phyloP scores from a whole-genome alignment of 2,329 filamentous ascomycete species.

The Paracorniculantispora psalliotae region DNA sequence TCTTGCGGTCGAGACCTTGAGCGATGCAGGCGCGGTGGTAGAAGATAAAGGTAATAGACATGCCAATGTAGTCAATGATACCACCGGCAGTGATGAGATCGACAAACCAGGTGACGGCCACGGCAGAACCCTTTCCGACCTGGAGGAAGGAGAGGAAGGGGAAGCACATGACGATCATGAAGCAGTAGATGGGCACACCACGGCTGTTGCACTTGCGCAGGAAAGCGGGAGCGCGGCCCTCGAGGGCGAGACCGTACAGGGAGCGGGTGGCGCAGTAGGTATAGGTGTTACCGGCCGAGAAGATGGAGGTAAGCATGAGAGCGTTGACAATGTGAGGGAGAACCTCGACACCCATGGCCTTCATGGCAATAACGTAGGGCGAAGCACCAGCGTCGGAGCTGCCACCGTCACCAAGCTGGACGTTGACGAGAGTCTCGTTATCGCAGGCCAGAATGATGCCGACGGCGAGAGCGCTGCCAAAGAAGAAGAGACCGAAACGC shows the following conservation, averaged over 20 bases:
- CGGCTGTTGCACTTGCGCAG: constrained; percentile 54
- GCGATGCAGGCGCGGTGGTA: constrained; percentile 49
- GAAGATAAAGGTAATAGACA: constrained; percentile 40
- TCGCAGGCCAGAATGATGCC: constrained; percentile 64
- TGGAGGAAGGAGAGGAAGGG: constrained; percentile 50
- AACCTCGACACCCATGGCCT: constrained; percentile 46
- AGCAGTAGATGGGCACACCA: constrained; percentile 58
- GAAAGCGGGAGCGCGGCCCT: constrained; percentile 46
- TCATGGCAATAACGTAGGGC: constrained; percentile 60
- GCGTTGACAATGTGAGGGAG: constrained; percentile 57
- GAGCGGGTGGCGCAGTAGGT: constrained; percentile 47
- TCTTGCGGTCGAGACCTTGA: constrained; percentile 46
- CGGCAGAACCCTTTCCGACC: constrained; percentile 41
- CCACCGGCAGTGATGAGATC: constrained; percentile 53
- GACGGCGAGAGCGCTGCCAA: constrained; percentile 61
- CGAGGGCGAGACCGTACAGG: constrained; percentile 45
- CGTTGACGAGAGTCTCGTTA: constrained; percentile 50
- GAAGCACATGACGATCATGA: constrained; percentile 48
- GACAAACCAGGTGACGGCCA: constrained; percentile 50
- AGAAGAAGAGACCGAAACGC: constrained; percentile 66
- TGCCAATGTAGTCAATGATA: constrained; percentile 59
- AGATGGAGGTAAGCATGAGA: constrained; percentile 38
- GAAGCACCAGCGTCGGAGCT: constrained; percentile 49
- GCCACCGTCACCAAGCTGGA: constrained; percentile 34
- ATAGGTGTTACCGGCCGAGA: constrained; percentile 46